Percentiles rank a stretch among this genome's conserved stretches.
phyloP scores from a whole-genome alignment of 495 filamentous ascomycete species.

The Tetracladium setigerum region DNA sequence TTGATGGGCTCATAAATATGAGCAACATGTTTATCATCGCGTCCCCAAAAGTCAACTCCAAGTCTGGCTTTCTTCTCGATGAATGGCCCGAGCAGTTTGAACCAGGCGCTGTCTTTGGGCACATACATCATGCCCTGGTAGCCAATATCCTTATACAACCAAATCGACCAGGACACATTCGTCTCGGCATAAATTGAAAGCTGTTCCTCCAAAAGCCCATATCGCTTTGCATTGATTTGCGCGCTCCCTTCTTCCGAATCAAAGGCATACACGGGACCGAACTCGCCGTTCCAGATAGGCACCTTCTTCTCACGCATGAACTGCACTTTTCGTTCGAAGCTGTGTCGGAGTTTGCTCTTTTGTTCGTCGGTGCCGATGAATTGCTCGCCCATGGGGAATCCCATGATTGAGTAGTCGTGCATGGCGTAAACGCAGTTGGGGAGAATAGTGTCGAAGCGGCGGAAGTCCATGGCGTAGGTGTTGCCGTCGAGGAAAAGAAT shows the following conservation, averaged over 20 bases:
- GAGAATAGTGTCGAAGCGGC: conserved; percentile 20
- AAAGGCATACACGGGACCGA: conserved; percentile 54
- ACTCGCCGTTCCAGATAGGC: conserved; percentile 62
- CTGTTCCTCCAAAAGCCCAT: conserved; percentile 47
- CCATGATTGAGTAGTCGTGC: conserved; percentile 54
- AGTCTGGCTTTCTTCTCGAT: conserved; percentile 46
- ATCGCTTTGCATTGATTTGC: conserved; percentile 42
- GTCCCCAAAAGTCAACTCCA: conserved; percentile 50
- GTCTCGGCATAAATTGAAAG: conserved; percentile 49
- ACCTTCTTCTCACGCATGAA: conserved; percentile 47
- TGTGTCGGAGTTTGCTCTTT: conserved; percentile 35
- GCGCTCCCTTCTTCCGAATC: conserved; percentile 27
- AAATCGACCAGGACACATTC: conserved; percentile 53
- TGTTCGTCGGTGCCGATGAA: conserved; percentile 47
- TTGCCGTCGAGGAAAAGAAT: conserved; percentile 61
- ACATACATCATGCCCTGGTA: conserved; percentile 57
- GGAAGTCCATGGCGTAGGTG: conserved; percentile 52
- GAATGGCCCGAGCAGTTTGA: conserved; percentile 41
- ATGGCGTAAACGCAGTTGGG: conserved; percentile 52
- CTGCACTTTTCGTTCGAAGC: conserved; percentile 47
- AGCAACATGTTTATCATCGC: conserved; percentile 26
- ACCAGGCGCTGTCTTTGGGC: conserved; percentile 39
- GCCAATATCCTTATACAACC: conserved; percentile 61
- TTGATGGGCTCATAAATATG: conserved; percentile 25
- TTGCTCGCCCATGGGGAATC: conserved; percentile 44